These are phyloP conservation scores for Lepiota brunneoincarnata DNA, from an alignment of 768 basidiomycete genomes.

Conservation along the genomic window DNA sequence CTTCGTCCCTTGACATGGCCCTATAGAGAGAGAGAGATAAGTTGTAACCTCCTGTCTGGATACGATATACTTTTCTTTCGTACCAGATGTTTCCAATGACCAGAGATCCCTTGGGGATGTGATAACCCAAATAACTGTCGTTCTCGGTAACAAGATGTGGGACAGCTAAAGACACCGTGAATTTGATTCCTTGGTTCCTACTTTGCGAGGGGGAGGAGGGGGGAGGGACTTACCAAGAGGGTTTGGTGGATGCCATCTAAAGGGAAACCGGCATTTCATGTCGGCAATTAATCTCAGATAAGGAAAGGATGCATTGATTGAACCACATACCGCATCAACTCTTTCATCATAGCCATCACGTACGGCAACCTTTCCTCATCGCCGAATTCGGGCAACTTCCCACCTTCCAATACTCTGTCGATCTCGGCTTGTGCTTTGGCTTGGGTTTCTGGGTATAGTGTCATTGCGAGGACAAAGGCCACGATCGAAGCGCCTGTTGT, in stretches of 20 bases:
- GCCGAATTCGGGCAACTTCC: conserved; percentile 34
- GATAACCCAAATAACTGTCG: conserved; percentile 29
- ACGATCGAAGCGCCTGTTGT: conserved; percentile 25
- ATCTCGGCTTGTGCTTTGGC: conserved; percentile 36
- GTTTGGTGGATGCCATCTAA: conserved; percentile 27
- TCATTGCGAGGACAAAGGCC: conserved; percentile 37
- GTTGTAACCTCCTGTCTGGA: not conserved
- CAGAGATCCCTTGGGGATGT: conserved; percentile 28
- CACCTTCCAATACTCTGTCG: conserved; percentile 32
- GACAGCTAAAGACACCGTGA: conserved; percentile 18
- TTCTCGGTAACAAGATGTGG: conserved; percentile 28
- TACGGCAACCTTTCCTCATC: conserved; percentile 38
- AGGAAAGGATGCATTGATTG: not conserved
- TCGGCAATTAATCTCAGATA: not conserved
- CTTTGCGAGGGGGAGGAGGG: no score
- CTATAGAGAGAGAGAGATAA: conserved; percentile 17
- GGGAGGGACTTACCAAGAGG: conserved; percentile 25
- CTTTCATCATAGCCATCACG: conserved; percentile 32
- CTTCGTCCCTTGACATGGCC: conserved; percentile 37
- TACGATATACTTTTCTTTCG: no score
- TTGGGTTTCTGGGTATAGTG: conserved; percentile 35
- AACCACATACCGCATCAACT: conserved; percentile 25
- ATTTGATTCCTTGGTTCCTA: not conserved
- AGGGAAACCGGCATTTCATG: not conserved
- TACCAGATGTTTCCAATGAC: conserved; percentile 34